A percentile compares a stretch with the other conserved stretches of the same genome.
Conservation (phyloP, 2,329 filamentous ascomycete genomes). For the Macrophomina pseudophaseolina region DNA sequence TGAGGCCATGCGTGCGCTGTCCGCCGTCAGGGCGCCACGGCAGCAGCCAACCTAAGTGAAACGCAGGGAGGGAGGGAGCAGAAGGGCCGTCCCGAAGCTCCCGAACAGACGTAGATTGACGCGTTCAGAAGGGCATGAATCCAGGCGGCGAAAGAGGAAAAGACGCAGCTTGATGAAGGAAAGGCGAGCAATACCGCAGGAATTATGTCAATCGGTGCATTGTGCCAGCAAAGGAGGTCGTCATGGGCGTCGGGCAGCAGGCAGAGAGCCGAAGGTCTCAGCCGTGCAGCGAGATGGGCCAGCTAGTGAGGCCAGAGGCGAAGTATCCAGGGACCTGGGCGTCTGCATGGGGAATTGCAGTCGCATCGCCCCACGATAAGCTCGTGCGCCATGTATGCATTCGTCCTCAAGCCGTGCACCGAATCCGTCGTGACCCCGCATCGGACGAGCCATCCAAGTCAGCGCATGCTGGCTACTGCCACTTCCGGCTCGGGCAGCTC, state of each 20-base stretch:
- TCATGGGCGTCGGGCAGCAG: not conserved
- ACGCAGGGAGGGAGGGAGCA: not conserved
- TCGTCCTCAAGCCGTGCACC: not conserved
- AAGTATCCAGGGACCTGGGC: not conserved
- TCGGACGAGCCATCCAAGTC: not conserved
- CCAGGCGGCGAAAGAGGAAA: not conserved
- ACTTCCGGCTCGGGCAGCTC: not conserved
- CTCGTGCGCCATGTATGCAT: not conserved
- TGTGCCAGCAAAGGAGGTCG: not conserved
- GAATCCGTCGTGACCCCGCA: constrained; percentile 21
- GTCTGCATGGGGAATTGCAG: not conserved
- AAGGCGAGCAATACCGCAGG: not conserved
- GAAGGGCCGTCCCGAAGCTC: not conserved
- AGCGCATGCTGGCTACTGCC: not conserved
- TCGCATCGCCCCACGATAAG: not conserved
- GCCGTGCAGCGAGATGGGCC: not conserved
- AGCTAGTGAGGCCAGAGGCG: not conserved
- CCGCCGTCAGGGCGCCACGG: not conserved
- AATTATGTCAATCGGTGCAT: not conserved
- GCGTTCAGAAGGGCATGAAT: not conserved
- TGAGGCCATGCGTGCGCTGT: not conserved
- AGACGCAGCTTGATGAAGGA: not conserved
- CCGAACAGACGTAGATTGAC: not conserved
- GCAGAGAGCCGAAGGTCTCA: not conserved
- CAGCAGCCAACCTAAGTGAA: not conserved